These are phyloP conservation scores for Aspergillus puulaauensis DNA, from an alignment of 2,329 filamentous ascomycete genomes.

Conservation along the genomic window DNA sequence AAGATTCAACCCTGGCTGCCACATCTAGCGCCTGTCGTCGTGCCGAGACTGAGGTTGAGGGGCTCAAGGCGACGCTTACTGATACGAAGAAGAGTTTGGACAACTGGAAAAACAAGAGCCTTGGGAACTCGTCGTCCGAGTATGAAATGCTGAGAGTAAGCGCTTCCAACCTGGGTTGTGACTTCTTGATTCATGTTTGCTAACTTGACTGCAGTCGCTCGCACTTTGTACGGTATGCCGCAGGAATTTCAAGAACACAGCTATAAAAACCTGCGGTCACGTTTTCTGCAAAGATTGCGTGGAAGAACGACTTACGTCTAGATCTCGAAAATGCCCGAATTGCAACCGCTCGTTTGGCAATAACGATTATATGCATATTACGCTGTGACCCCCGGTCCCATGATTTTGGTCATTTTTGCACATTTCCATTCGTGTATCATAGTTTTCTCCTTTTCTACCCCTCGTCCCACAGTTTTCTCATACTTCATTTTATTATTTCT, in stretches of 20 bases:
- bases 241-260: constrained; percentile 89
- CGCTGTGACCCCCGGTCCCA: constrained; percentile 37
- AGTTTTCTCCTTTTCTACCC: constrained; percentile 23
- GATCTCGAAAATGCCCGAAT: constrained; percentile 91
- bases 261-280: constrained; percentile 90
- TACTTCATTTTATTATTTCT: constrained; percentile 17
- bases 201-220: constrained; percentile 56
- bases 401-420: constrained; percentile 14
- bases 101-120: constrained; percentile 77
- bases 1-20: constrained; percentile 67
- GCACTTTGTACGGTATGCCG: constrained; percentile 91
- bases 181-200: background rate
- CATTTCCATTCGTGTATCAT: constrained; percentile 32
- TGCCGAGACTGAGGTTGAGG: constrained; percentile 72
- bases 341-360: constrained; percentile 90
- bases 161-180: constrained; percentile 22
- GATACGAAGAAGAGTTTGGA: constrained; percentile 81
- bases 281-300: constrained; percentile 91
- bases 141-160: constrained; percentile 84
- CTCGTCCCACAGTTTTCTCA: constrained; percentile 8
- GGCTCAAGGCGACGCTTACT: constrained; percentile 73
- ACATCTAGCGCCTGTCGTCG: constrained; percentile 63
- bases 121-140: constrained; percentile 77
- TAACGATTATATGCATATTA: constrained; percentile 76
- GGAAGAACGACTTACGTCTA: constrained; percentile 82